Percentiles rank a stretch among this genome's conserved stretches.
phyloP scores from a whole-genome alignment of 2,329 filamentous ascomycete genomes.

The Fusarium mundagurra region DNA sequence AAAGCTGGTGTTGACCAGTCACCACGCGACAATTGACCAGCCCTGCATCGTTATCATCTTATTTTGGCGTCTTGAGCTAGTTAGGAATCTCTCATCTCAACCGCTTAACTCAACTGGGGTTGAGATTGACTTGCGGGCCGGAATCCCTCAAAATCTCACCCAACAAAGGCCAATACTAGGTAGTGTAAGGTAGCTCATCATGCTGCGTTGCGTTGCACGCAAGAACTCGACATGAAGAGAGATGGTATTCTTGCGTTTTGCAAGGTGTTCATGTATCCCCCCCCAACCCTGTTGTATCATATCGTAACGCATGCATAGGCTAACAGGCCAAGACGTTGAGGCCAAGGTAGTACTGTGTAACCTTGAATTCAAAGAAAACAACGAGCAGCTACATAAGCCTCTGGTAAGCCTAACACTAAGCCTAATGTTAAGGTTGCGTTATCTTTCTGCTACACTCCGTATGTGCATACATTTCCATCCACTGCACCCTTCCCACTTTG shows the following conservation, averaged over 20 bases:
- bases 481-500: slow-evolving; percentile 4
- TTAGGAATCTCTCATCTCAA: slow-evolving; percentile 20
- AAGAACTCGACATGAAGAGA: slow-evolving; percentile 2
- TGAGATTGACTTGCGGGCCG: slow-evolving; percentile 33
- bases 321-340: neutral
- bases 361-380: neutral
- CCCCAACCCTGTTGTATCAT: neutral
- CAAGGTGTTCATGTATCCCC: neutral
- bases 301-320: neutral
- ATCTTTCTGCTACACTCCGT: neutral
- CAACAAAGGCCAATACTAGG: neutral
- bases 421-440: neutral
- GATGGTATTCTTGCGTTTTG: neutral
- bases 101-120: neutral
- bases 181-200: neutral
- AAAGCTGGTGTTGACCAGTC: slow-evolving; percentile 27
- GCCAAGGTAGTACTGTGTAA: neutral
- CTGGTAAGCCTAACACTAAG: neutral
- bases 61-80: slow-evolving; percentile 14
- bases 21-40: slow-evolving; percentile 20
- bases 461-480: neutral
- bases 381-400: neutral
- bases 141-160: slow-evolving; percentile 25
- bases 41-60: slow-evolving; percentile 37
- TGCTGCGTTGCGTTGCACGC: neutral